phyloP scores from a whole-genome alignment of 306 rosid genomes.

The Cicer arietinum region DNA sequence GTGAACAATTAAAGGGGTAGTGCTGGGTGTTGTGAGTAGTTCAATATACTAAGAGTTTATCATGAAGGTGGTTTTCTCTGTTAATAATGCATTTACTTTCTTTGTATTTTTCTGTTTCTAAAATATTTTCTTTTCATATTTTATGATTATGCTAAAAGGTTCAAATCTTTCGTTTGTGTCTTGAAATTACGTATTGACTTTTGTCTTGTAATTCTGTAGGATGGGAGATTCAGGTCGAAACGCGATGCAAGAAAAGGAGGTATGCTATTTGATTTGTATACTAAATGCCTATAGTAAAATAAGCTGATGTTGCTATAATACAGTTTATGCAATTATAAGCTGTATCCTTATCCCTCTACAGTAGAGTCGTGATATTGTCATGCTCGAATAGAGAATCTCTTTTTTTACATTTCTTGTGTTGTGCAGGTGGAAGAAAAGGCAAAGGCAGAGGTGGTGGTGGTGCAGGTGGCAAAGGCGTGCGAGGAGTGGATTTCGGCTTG shows the following conservation, averaged over 20 bases:
- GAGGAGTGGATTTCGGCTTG: constrained; percentile 95
- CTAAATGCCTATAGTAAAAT: constrained; percentile 2
- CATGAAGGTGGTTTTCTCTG: constrained; percentile 1
- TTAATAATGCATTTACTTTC: constrained; percentile 33
- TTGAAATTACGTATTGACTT: constrained; percentile 44
- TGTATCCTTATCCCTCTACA: background rate
- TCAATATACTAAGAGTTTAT: constrained; percentile 18
- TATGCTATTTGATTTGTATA: constrained; percentile 45
- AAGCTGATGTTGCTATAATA: constrained; percentile 24
- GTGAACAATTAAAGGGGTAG: background rate
- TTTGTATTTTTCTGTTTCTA: background rate
- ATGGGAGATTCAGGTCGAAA: constrained; percentile 98
- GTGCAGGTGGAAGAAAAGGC: constrained; percentile 85
- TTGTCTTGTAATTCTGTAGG: constrained; percentile 60
- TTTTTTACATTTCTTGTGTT: constrained; percentile 28
- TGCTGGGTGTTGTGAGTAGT: constrained; percentile 7
- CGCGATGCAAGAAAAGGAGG: constrained; percentile 98
- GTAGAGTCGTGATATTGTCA: background rate
- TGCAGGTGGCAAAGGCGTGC: constrained; percentile 77
- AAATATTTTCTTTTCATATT: constrained; percentile 17
- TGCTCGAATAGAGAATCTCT: constrained; percentile 19
- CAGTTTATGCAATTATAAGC: constrained; percentile 23
- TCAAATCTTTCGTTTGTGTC: constrained; percentile 28
- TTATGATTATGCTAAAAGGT: constrained; percentile 40
- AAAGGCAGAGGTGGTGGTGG: constrained; percentile 71